A percentile compares a stretch with the other conserved stretches of the same genome.
phyloP scores from a whole-genome alignment of 2,329 filamentous ascomycete genomes.

The Diaporthe sp. region DNA sequence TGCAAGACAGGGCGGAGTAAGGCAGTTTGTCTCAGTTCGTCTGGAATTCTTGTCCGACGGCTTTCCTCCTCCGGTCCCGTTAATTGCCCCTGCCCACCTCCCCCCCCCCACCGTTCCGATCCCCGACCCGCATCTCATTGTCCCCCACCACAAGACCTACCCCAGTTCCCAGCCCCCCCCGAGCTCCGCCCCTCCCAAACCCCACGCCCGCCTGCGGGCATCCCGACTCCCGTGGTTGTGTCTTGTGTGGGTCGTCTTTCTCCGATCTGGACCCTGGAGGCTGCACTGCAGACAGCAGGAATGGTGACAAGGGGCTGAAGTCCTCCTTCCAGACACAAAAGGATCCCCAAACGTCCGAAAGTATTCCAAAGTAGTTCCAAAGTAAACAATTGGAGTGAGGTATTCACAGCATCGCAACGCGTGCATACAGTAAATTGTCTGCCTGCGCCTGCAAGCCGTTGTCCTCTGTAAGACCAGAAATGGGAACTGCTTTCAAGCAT shows the following conservation, averaged over 20 bases:
- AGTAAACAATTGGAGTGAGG: not conserved
- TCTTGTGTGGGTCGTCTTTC: not conserved
- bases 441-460: not conserved
- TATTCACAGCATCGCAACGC: not conserved
- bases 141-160: not conserved
- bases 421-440: not conserved
- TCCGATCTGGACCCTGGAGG: not conserved
- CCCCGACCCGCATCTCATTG: not conserved
- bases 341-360: not conserved
- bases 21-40: not conserved
- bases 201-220: not conserved
- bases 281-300: not conserved
- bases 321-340: not conserved
- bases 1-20: not conserved
- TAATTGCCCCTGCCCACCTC: not conserved
- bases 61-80: not conserved
- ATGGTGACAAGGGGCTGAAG: not conserved
- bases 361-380: not conserved
- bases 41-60: not conserved
- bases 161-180: not conserved
- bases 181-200: not conserved
- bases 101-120: slow-evolving; percentile 30
- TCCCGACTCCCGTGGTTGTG: slow-evolving; percentile 5
- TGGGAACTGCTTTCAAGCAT: not conserved
- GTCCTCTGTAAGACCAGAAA: not conserved